Conservation (phyloP, 164 flowering plant species). For the Tinospora cordifolia region DNA sequence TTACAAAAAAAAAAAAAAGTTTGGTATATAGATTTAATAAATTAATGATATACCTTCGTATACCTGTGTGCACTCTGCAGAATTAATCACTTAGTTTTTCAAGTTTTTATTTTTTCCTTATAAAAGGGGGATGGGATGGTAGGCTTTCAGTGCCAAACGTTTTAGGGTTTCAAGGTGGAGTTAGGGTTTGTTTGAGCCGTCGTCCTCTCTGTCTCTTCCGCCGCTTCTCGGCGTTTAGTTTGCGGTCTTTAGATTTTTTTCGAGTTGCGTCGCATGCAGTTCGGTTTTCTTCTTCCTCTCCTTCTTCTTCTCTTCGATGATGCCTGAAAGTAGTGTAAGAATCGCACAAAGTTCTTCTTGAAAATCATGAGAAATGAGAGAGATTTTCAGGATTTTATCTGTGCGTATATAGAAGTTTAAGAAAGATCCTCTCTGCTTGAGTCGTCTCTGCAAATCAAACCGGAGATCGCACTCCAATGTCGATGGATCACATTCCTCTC, state of each 20-base stretch:
- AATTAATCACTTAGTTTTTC: too few relatives aligned
- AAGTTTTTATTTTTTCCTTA: too few relatives aligned
- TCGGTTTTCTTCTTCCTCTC: neutral
- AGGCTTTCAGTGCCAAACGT: neutral
- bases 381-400: conserved; percentile 1
- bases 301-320: neutral
- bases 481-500: neutral
- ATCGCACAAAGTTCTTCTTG: conserved; percentile 2
- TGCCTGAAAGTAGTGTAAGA: neutral
- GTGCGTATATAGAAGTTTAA: neutral
- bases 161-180: neutral
- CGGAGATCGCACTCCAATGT: neutral
- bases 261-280: too few relatives aligned
- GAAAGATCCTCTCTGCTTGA: neutral
- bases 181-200: neutral
- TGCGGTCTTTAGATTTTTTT: too few relatives aligned
- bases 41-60: too few relatives aligned
- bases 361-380: neutral
- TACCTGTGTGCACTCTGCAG: too few relatives aligned
- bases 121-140: neutral
- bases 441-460: neutral
- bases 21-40: too few relatives aligned
- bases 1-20: too few relatives aligned
- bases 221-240: too few relatives aligned
- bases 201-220: too few relatives aligned